phyloP scores from a whole-genome alignment of 2,329 filamentous ascomycete species.

The Aspergillus tanneri region DNA sequence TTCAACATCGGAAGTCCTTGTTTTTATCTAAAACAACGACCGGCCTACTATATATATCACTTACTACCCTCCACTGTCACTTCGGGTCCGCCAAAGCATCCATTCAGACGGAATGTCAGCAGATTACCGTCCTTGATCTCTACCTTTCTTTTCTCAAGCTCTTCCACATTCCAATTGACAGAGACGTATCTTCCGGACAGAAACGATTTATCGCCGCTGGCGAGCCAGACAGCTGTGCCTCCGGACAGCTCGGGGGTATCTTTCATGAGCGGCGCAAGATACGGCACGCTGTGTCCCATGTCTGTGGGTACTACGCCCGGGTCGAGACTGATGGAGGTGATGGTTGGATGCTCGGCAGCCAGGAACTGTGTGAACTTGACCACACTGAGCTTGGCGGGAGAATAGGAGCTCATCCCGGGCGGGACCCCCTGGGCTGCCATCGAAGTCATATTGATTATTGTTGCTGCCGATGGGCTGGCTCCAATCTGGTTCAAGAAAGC shows the following conservation, averaged over 20 bases:
- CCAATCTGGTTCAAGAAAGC: slow-evolving; percentile 27
- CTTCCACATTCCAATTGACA: slow-evolving; percentile 20
- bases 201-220: slow-evolving; percentile 14
- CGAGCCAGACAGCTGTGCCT: slow-evolving; percentile 17
- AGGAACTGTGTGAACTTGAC: slow-evolving; percentile 33
- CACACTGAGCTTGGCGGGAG: slow-evolving; percentile 34
- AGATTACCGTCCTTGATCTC: no score
- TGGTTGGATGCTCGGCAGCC: slow-evolving; percentile 33
- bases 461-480: slow-evolving; percentile 20
- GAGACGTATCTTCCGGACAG: slow-evolving; percentile 15
- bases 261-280: slow-evolving; percentile 8
- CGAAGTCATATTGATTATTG: slow-evolving; percentile 31
- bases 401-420: slow-evolving; percentile 31
- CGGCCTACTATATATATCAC: no score
- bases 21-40: no score
- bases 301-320: slow-evolving; percentile 39
- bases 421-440: slow-evolving; percentile 18
- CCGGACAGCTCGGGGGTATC: slow-evolving; percentile 15
- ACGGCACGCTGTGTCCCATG: slow-evolving; percentile 22
- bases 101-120: no score
- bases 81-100: no score
- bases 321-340: slow-evolving; percentile 35
- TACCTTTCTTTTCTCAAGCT: slow-evolving; percentile 16
- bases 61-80: no score
- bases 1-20: no score